Evolutionary conservation across 2,329 filamentous ascomycete genomes (phyloP).

Genomic region (Scorias spongiosa): DNA sequence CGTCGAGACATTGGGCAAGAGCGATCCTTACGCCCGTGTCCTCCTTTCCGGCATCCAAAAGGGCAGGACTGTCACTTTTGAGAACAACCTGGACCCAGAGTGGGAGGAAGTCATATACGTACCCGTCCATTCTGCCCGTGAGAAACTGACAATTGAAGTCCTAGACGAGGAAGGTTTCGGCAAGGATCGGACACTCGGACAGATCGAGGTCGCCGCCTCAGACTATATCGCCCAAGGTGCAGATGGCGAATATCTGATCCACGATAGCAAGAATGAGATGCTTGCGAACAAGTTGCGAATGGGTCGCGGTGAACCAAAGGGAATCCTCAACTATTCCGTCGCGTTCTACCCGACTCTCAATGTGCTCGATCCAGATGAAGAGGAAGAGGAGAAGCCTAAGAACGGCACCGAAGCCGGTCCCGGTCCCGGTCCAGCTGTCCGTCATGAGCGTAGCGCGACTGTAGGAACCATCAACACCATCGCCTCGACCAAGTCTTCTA

Average conservation of each 20-base stretch:
- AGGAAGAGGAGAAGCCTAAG: conserved; percentile 41
- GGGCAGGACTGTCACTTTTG: conserved; percentile 83
- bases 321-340: conserved; percentile 64
- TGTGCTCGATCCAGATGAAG: conserved; percentile 77
- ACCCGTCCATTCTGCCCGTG: conserved; percentile 69
- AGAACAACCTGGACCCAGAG: conserved; percentile 87
- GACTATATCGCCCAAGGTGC: conserved; percentile 70
- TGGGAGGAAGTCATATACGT: conserved; percentile 95
- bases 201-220: conserved; percentile 58
- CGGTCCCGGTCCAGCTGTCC: not conserved
- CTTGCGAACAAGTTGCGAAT: conserved; percentile 56
- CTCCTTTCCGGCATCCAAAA: conserved; percentile 82
- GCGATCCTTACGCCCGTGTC: conserved; percentile 83
- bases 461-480: conserved; percentile 29
- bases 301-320: conserved; percentile 62
- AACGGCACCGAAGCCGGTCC: conserved; percentile 7
- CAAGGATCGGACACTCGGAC: conserved; percentile 76
- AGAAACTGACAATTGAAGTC: conserved; percentile 77
- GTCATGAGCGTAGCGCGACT: conserved; percentile 12
- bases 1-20: conserved; percentile 89
- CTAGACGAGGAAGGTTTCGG: conserved; percentile 93
- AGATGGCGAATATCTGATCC: conserved; percentile 62
- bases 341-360: conserved; percentile 85
- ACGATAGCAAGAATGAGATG: conserved; percentile 54
- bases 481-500: conserved; percentile 11